Conservation (phyloP, 345 rosid genomes). For the Aquilaria sinensis region DNA sequence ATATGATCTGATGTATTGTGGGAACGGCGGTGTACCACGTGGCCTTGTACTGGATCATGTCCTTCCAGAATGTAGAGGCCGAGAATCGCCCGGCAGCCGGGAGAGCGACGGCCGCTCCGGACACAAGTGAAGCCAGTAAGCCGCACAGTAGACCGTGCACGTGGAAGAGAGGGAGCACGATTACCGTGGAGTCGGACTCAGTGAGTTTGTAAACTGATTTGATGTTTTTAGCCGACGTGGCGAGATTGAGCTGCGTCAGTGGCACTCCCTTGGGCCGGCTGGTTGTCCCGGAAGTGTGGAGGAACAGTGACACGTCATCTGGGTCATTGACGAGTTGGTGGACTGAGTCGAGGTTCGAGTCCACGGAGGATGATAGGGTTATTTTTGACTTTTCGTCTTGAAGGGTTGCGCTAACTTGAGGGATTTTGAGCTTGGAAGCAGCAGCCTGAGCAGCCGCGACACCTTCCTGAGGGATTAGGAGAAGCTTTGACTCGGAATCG, state of each 20-base stretch:
- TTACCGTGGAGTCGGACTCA: constrained; percentile 54
- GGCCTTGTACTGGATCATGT: constrained; percentile 42
- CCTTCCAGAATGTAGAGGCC: constrained; percentile 61
- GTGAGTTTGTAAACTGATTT: constrained; percentile 48
- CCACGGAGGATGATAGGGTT: constrained; percentile 21
- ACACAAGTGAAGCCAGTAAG: constrained; percentile 45
- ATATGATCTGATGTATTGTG: constrained; percentile 62
- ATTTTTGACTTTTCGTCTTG: constrained; percentile 22
- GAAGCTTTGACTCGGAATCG: constrained; percentile 61
- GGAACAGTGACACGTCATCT: constrained; percentile 51
- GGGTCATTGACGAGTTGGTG: constrained; percentile 29
- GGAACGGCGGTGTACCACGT: constrained; percentile 82
- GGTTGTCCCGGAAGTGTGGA: constrained; percentile 76
- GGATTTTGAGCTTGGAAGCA: constrained; percentile 44
- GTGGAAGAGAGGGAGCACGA: constrained; percentile 62
- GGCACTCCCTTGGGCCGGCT: constrained; percentile 90
- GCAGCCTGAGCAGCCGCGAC: constrained; percentile 41
- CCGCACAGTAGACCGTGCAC: constrained; percentile 65
- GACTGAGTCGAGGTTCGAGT: constrained; percentile 15
- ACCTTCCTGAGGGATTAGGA: constrained; percentile 34
- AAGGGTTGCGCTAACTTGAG: constrained; percentile 36
- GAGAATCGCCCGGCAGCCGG: constrained; percentile 66
- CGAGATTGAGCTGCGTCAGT: constrained; percentile 56
- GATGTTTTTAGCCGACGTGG: constrained; percentile 51
- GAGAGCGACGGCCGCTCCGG: constrained; percentile 55